Evolutionary conservation across 2,329 filamentous ascomycete species (phyloP).

Genomic region (Bisporella sp.): DNA sequence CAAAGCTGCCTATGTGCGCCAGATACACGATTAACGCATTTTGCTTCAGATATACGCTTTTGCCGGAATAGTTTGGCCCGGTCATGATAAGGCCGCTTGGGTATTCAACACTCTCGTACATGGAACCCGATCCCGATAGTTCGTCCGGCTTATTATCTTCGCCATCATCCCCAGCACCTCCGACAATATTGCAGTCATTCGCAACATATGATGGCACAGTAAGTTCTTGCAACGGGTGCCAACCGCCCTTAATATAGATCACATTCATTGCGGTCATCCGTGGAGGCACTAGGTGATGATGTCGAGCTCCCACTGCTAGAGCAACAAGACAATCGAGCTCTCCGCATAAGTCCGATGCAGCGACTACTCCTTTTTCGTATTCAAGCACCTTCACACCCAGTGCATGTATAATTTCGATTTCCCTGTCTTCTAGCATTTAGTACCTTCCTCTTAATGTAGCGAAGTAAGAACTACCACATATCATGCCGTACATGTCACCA

Average conservation of each 20-base stretch:
- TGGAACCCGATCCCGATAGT: neutral
- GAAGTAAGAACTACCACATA: constrained; percentile 56
- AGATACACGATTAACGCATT: constrained; percentile 85
- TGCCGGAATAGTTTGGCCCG: constrained; percentile 93
- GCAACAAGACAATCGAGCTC: constrained; percentile 84
- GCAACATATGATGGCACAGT: constrained; percentile 74
- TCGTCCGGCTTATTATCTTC: constrained; percentile 1
- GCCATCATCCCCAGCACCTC: constrained; percentile 41
- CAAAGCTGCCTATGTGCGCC: constrained; percentile 87
- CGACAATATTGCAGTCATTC: constrained; percentile 68
- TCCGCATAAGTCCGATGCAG: constrained; percentile 73
- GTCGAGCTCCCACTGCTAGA: constrained; percentile 67
- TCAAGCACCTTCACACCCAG: constrained; percentile 65
- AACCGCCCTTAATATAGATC: constrained; percentile 68
- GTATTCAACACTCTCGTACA: constrained; percentile 19
- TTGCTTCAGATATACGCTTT: constrained; percentile 94
- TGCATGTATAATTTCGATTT: constrained; percentile 80
- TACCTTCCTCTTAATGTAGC: neutral
- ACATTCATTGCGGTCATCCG: constrained; percentile 62
- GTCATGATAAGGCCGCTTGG: constrained; percentile 76
- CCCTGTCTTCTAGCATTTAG: constrained; percentile 51
- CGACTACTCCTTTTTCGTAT: constrained; percentile 57
- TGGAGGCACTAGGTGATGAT: constrained; percentile 66
- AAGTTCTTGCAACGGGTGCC: constrained; percentile 82
- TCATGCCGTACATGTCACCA: constrained; percentile 78